Conservation (phyloP, 1,284 basidiomycete genomes). For the Coniferiporia sulphurascens region DNA sequence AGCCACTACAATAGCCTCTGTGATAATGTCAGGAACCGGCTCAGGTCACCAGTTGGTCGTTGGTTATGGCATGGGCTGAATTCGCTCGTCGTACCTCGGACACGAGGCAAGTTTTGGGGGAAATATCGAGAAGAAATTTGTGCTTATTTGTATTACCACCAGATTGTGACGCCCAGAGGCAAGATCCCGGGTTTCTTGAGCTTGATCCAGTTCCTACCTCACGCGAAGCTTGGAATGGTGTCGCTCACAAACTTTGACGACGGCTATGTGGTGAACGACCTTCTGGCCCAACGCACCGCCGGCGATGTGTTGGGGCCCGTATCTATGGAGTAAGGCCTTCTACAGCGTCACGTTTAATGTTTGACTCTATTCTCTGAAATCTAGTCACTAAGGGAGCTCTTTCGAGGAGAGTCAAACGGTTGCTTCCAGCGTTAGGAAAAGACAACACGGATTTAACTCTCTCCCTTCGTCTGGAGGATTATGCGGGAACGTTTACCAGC, state of each 20-base stretch:
- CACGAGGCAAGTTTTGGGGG: constrained; percentile 22
- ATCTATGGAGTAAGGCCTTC: not conserved
- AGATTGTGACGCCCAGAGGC: constrained; percentile 23
- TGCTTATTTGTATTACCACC: too few relatives aligned
- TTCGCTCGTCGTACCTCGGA: constrained; percentile 21
- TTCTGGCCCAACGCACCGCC: not conserved
- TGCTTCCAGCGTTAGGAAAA: not conserved
- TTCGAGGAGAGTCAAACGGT: not conserved
- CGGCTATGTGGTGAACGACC: constrained; percentile 6
- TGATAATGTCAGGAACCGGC: constrained; percentile 15
- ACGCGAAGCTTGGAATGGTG: constrained; percentile 28
- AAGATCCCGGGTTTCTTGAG: constrained; percentile 29
- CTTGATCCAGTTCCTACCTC: constrained; percentile 25
- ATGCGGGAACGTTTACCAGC: constrained; percentile 22
- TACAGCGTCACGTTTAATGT: not conserved
- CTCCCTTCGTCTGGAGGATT: constrained; percentile 4
- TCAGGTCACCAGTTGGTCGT: constrained; percentile 18
- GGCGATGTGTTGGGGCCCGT: constrained; percentile 5
- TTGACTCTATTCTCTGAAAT: not conserved
- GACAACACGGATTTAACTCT: constrained; percentile 9
- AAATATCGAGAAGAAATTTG: not conserved
- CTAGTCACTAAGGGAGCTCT: not conserved
- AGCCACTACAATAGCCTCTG: constrained; percentile 33
- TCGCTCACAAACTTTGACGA: constrained; percentile 29
- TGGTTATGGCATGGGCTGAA: constrained; percentile 30